These are phyloP conservation scores for Dictyostelium purpureum DNA, from an alignment of 78 protist genomes.

Conservation along the genomic window DNA sequence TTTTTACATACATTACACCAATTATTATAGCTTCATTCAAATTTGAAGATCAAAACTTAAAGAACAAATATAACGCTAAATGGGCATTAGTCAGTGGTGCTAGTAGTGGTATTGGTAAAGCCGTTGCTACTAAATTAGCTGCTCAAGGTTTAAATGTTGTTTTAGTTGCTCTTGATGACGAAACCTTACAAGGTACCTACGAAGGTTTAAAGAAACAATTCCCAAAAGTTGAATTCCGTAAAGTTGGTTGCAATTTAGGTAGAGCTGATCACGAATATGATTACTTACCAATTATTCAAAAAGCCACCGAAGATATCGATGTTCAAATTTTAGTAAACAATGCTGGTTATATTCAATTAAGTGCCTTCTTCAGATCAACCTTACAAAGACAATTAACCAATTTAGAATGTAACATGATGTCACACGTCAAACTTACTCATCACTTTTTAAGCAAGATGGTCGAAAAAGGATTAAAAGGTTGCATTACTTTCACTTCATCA, in stretches of 20 bases:
- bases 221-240: conserved; percentile 59
- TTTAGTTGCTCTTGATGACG: conserved; percentile 79
- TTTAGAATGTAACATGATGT: conserved; percentile 79
- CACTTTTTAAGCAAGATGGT: conserved; percentile 53
- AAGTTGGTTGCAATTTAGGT: conserved; percentile 66
- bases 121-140: conserved; percentile 58
- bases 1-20: conserved; percentile 36
- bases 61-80: conserved; percentile 67
- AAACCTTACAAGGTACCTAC: conserved; percentile 44
- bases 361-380: conserved; percentile 74
- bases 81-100: conserved; percentile 80
- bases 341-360: conserved; percentile 75
- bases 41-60: conserved; percentile 55
- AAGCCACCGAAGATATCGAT: conserved; percentile 78
- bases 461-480: conserved; percentile 62
- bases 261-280: conserved; percentile 55
- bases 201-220: conserved; percentile 30
- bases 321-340: conserved; percentile 70
- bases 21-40: conserved; percentile 54
- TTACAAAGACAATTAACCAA: conserved; percentile 29
- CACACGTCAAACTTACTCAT: conserved; percentile 69
- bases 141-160: conserved; percentile 71
- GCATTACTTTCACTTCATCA: conserved; percentile 45
- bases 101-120: conserved; percentile 60
- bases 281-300: conserved; percentile 48